Conservation (phyloP, 495 filamentous ascomycete species). For the Lasiosphaeria hispida region DNA sequence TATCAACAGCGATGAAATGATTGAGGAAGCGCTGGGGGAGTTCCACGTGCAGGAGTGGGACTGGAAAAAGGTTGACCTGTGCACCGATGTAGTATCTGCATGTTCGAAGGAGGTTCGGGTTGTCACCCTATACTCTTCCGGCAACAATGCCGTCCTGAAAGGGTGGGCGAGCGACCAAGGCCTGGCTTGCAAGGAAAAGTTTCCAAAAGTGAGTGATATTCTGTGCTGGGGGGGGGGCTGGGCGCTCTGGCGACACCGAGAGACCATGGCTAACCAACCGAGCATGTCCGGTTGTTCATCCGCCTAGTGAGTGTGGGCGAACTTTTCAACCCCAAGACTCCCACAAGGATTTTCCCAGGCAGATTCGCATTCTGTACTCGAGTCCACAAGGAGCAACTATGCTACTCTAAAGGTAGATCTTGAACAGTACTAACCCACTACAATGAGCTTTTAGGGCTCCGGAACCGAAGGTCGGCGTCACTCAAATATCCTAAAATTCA, state of each 20-base stretch:
- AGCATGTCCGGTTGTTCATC: no score
- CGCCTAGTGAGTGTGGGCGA: no score
- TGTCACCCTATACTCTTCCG: constrained; percentile 35
- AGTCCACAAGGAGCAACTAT: no score
- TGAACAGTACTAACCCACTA: no score
- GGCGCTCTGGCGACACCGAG: constrained; percentile 12
- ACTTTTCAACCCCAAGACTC: no score
- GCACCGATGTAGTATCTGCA: constrained; percentile 31
- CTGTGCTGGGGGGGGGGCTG: constrained; percentile 12
- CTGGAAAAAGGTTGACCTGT: constrained; percentile 39
- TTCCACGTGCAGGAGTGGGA: constrained; percentile 36
- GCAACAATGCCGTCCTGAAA: constrained; percentile 4
- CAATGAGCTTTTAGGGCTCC: no score
- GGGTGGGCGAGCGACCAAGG: constrained; percentile 4
- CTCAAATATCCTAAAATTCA: no score
- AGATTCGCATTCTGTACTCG: no score
- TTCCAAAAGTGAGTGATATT: constrained; percentile 15
- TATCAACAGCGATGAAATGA: constrained; percentile 36
- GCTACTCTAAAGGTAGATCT: no score
- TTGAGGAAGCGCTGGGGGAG: constrained; percentile 30
- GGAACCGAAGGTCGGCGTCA: no score
- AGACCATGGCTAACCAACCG: no score
- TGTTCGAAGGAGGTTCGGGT: constrained; percentile 26
- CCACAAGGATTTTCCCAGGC: no score
- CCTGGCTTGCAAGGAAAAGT: constrained; percentile 1